Evolutionary conservation across 208 protist genomes (phyloP).

Genomic region (Vickermania ingenoplastis): DNA sequence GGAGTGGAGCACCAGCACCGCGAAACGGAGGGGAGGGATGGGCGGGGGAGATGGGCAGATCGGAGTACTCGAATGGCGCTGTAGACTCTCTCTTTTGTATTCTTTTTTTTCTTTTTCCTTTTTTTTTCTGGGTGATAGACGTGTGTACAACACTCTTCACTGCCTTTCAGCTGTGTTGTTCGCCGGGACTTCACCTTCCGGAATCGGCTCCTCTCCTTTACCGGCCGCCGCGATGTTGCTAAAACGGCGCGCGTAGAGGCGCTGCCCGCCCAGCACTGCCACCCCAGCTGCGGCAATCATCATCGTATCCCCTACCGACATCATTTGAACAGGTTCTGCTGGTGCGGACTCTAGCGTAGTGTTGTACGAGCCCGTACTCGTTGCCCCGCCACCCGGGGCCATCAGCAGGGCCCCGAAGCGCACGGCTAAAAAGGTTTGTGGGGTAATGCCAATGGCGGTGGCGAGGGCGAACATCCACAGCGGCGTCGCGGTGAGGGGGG

Average conservation of each 20-base stretch:
- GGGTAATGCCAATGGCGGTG: slow-evolving; percentile 80
- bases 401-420: slow-evolving; percentile 50
- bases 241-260: background rate
- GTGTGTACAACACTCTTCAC: too few relatives aligned
- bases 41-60: too few relatives aligned
- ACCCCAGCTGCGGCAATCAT: slow-evolving; percentile 38
- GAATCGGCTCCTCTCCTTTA: too few relatives aligned
- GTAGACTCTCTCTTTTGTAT: too few relatives aligned
- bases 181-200: too few relatives aligned
- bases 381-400: slow-evolving; percentile 10
- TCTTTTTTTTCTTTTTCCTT: too few relatives aligned
- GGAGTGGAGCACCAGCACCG: too few relatives aligned
- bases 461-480: slow-evolving; percentile 56
- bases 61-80: too few relatives aligned
- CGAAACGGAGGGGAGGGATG: too few relatives aligned
- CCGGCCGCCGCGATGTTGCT: too few relatives aligned
- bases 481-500: slow-evolving; percentile 69
- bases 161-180: too few relatives aligned
- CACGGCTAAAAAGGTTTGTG: slow-evolving; percentile 85
- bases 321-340: slow-evolving; percentile 19
- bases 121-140: too few relatives aligned
- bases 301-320: slow-evolving; percentile 62
- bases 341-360: background rate
- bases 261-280: slow-evolving; percentile 12
- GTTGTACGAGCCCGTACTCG: background rate